A percentile compares a stretch with the other conserved stretches of the same genome.
Evolutionary conservation across 805 yeast species (phyloP).

Genomic region (Ogataea ramenticola): DNA sequence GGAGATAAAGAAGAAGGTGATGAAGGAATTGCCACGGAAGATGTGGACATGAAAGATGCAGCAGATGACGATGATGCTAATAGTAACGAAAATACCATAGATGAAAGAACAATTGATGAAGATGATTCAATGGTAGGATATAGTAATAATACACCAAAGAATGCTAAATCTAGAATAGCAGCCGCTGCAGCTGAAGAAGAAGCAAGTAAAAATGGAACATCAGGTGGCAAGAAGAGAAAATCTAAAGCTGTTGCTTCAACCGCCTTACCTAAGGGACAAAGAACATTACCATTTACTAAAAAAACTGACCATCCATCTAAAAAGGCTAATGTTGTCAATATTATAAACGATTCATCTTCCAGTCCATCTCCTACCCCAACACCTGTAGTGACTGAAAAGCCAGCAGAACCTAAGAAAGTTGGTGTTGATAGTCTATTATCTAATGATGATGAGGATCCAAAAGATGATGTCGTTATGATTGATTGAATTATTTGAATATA

Average conservation of each 20-base stretch:
- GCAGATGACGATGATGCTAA: background rate
- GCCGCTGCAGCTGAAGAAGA: background rate
- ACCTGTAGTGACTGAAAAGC: too few relatives aligned
- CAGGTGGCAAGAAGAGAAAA: background rate
- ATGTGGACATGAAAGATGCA: background rate
- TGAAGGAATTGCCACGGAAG: constrained; percentile 4
- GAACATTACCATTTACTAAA: constrained; percentile 3
- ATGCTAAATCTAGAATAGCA: background rate
- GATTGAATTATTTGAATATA: background rate
- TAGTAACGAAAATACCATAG: constrained; percentile 1
- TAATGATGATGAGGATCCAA: constrained; percentile 1
- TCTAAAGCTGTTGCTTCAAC: background rate
- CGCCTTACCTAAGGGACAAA: constrained; percentile 6
- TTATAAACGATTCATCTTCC: constrained; percentile 1
- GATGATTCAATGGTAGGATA: background rate
- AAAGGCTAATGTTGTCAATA: background rate
- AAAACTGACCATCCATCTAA: constrained; percentile 1
- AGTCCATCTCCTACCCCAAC: background rate
- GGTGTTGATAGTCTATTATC: constrained; percentile 1
- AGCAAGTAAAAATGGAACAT: background rate
- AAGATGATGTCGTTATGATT: constrained; percentile 1
- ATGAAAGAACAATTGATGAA: constrained; percentile 6
- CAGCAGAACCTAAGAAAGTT: background rate
- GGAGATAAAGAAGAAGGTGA: constrained; percentile 9
- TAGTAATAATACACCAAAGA: constrained; percentile 3